phyloP scores from a whole-genome alignment of 768 basidiomycete genomes.

The Lactifluus rugatus region DNA sequence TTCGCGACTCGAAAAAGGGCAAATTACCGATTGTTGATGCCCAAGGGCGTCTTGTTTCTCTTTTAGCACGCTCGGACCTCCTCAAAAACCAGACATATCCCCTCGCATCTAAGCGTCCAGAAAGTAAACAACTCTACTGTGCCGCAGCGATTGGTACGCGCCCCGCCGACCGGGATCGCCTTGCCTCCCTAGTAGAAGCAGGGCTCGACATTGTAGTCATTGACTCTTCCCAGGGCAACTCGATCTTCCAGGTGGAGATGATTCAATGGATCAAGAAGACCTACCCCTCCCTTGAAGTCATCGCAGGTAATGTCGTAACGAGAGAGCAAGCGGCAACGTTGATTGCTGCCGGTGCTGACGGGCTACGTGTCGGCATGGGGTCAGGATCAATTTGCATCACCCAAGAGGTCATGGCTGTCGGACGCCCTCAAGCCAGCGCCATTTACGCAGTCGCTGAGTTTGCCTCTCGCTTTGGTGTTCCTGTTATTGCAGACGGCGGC shows the following conservation, averaged over 20 bases:
- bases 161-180: slow-evolving; percentile 75
- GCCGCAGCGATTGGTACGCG: slow-evolving; percentile 95
- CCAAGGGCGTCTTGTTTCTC: slow-evolving; percentile 58
- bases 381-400: slow-evolving; percentile 99
- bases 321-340: slow-evolving; percentile 93
- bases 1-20: slow-evolving; percentile 95
- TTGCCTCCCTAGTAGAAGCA: slow-evolving; percentile 79
- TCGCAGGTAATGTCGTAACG: slow-evolving; percentile 97
- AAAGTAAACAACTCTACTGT: slow-evolving; percentile 91
- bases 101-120: slow-evolving; percentile 82
- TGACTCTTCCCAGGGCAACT: slow-evolving; percentile 97
- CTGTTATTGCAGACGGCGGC: slow-evolving; percentile 95
- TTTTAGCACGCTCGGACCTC: slow-evolving; percentile 93
- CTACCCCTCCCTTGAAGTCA: slow-evolving; percentile 80
- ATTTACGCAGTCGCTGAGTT: slow-evolving; percentile 96
- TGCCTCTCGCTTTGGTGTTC: slow-evolving; percentile 84
- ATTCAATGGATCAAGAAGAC: slow-evolving; percentile 84
- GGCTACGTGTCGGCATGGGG: slow-evolving; percentile 95
- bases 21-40: slow-evolving; percentile 82
- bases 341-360: slow-evolving; percentile 92
- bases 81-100: slow-evolving; percentile 97
- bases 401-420: slow-evolving; percentile 98
- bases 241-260: slow-evolving; percentile 89
- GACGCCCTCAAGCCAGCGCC: slow-evolving; percentile 96
- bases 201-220: slow-evolving; percentile 92